Evolutionary conservation across 1,284 basidiomycete genomes (phyloP).

Genomic region (Agroathelia rolfsii): DNA sequence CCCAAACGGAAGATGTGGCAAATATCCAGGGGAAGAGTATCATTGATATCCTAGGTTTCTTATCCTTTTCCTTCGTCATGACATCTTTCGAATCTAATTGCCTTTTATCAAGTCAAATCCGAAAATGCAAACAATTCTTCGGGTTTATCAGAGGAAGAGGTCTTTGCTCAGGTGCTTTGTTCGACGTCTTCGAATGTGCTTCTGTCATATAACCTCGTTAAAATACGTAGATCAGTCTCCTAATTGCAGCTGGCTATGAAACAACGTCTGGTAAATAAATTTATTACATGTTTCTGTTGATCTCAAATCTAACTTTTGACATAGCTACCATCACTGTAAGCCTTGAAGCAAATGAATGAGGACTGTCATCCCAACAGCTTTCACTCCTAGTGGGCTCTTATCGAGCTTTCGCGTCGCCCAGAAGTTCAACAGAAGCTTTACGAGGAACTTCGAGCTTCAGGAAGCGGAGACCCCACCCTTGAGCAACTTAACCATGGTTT

Average conservation of each 20-base stretch:
- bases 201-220: too few species aligned
- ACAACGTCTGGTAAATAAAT: conserved; percentile 28
- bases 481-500: conserved; percentile 17
- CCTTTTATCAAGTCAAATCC: conserved; percentile 34
- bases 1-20: too few species aligned
- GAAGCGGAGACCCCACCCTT: conserved; percentile 14
- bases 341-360: too few species aligned
- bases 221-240: conserved; percentile 24
- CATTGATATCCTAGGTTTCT: conserved; percentile 35
- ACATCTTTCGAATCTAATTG: conserved; percentile 2
- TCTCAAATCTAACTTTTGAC: too few species aligned
- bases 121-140: conserved; percentile 30
- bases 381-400: conserved; percentile 19
- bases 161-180: conserved; percentile 49
- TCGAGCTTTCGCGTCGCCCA: conserved; percentile 17
- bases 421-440: conserved; percentile 18
- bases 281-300: too few species aligned
- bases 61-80: neutral
- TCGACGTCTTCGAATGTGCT: too few species aligned
- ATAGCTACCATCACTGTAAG: too few species aligned
- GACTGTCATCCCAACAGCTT: too few species aligned
- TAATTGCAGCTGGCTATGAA: conserved; percentile 32
- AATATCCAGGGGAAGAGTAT: conserved; percentile 34
- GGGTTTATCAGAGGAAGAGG: conserved; percentile 55
- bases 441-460: conserved; percentile 16